Conservation (phyloP, 2,329 filamentous ascomycete genomes). For the Colletotrichum chlorophyti region DNA sequence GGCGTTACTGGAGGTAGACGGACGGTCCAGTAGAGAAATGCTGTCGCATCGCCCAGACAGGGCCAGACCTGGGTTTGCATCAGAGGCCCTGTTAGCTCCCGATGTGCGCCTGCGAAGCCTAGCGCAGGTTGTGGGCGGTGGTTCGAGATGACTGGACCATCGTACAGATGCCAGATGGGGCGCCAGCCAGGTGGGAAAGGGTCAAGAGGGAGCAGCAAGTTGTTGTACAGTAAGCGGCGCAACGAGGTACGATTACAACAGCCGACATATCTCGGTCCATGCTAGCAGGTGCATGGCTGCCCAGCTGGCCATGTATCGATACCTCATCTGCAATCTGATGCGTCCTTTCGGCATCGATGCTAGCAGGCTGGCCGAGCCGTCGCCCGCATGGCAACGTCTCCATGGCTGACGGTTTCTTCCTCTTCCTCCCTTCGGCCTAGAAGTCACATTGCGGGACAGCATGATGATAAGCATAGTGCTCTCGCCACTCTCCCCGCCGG, state of each 20-base stretch:
- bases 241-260: slow-evolving; percentile 29
- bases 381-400: slow-evolving; percentile 18
- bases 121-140: slow-evolving; percentile 8
- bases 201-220: background rate
- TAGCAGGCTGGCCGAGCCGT: slow-evolving; percentile 15
- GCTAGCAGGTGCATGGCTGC: slow-evolving; percentile 43
- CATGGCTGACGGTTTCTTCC: background rate
- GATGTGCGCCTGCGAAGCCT: slow-evolving; percentile 19
- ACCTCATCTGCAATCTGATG: slow-evolving; percentile 29
- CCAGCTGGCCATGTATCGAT: slow-evolving; percentile 43
- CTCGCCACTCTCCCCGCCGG: background rate
- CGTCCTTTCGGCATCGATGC: background rate
- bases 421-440: background rate
- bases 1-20: slow-evolving; percentile 17
- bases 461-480: background rate
- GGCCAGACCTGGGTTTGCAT: slow-evolving; percentile 19
- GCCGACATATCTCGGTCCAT: slow-evolving; percentile 2
- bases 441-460: background rate
- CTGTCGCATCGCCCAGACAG: slow-evolving; percentile 6
- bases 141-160: slow-evolving; percentile 16
- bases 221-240: background rate
- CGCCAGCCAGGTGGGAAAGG: slow-evolving; percentile 10
- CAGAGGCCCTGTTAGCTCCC: slow-evolving; percentile 24
- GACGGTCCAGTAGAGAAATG: slow-evolving; percentile 12
- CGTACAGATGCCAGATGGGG: slow-evolving; percentile 29